phyloP scores from a whole-genome alignment of 306 rosid species.

The Ormosia emarginata region DNA sequence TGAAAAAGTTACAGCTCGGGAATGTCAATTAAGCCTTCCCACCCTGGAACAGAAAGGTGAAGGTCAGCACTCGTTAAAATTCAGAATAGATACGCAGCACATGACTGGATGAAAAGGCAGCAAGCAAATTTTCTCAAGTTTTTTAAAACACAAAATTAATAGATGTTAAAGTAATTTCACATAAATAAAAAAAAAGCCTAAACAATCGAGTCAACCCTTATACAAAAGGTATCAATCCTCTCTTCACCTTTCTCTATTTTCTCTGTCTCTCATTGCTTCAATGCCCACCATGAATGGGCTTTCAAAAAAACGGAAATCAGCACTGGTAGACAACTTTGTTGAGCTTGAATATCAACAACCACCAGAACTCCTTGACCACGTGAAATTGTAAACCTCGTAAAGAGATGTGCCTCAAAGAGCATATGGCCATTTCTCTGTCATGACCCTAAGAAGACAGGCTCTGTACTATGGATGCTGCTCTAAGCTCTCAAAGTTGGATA shows the following conservation, averaged over 20 bases:
- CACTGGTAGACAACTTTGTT: neutral
- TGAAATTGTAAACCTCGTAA: neutral
- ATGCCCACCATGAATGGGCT: neutral
- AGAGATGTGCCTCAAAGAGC: neutral
- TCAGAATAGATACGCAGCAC: neutral
- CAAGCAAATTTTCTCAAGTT: neutral
- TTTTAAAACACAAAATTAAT: neutral
- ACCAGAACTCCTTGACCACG: neutral
- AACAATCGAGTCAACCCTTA: neutral
- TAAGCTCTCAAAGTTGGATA: neutral
- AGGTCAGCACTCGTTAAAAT: neutral
- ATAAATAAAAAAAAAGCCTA: neutral
- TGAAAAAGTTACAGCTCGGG: neutral
- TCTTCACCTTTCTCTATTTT: neutral
- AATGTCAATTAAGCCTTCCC: conserved; percentile 30
- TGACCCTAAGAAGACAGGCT: neutral
- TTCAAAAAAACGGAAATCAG: neutral
- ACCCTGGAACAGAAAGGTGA: conserved; percentile 30
- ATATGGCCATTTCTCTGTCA: neutral
- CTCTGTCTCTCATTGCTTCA: neutral
- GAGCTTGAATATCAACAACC: neutral
- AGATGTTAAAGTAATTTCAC: neutral
- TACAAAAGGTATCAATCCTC: neutral
- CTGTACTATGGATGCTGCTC: neutral
- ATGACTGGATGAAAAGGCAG: neutral